These are phyloP conservation scores for Erythrophleum ivorense DNA, from an alignment of 331 rosid genomes.

Conservation along the genomic window DNA sequence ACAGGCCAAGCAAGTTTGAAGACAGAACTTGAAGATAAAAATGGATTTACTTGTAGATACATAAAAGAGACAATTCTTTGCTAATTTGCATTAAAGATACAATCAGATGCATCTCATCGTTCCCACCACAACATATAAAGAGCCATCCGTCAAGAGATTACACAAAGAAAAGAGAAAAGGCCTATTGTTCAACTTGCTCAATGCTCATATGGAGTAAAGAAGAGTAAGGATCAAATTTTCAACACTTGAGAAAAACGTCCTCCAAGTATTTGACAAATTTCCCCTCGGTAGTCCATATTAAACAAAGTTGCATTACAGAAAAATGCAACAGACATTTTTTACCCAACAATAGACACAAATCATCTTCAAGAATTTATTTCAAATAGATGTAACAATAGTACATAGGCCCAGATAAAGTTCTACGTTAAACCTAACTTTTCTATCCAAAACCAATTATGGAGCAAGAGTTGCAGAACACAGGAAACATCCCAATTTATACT, in stretches of 20 bases:
- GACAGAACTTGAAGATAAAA: neutral
- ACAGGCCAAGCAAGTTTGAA: neutral
- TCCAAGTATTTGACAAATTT: neutral
- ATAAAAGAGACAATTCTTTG: neutral
- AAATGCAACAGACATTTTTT: too few species aligned
- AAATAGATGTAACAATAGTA: too few species aligned
- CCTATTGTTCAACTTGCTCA: neutral
- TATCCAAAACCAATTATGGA: neutral
- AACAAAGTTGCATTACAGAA: too few species aligned
- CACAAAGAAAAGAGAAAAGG: neutral
- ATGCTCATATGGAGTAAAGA: neutral
- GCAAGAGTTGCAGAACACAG: neutral
- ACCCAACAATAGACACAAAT: too few species aligned
- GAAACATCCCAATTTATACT: neutral
- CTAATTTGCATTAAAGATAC: neutral
- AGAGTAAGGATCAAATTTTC: neutral
- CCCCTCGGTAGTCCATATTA: too few species aligned
- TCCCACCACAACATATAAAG: neutral
- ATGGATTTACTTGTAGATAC: neutral
- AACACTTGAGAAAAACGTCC: neutral
- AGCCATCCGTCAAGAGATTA: neutral
- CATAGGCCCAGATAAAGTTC: too few species aligned
- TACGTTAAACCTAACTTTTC: neutral
- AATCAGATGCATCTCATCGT: neutral
- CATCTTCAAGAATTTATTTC: too few species aligned